Percentiles rank a stretch among this genome's conserved stretches.
Conservation (phyloP, 2,329 filamentous ascomycete genomes). For the Cyclaneusma minus region DNA sequence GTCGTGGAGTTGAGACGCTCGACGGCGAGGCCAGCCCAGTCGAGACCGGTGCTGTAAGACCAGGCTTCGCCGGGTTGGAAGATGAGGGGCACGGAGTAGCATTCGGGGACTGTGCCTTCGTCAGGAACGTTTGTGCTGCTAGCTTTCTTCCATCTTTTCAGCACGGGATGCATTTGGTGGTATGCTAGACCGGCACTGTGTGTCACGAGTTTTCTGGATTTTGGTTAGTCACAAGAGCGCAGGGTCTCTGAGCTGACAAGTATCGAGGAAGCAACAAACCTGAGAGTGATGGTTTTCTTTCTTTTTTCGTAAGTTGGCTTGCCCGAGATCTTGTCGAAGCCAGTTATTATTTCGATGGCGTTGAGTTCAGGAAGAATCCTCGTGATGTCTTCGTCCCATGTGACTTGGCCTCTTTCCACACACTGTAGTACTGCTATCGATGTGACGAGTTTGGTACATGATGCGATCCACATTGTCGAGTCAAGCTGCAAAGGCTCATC, state of each 20-base stretch:
- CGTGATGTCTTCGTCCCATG: slow-evolving; percentile 28
- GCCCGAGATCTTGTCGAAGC: slow-evolving; percentile 9
- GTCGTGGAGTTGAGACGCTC: slow-evolving; percentile 26
- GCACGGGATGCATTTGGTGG: slow-evolving; percentile 2
- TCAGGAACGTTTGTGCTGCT: neutral
- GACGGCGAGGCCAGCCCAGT: slow-evolving; percentile 37
- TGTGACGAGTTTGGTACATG: slow-evolving; percentile 38
- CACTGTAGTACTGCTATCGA: slow-evolving; percentile 39
- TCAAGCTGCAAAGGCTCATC: slow-evolving; percentile 40
- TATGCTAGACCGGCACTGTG: slow-evolving; percentile 14
- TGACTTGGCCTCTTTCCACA: slow-evolving; percentile 32
- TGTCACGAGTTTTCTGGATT: slow-evolving; percentile 11
- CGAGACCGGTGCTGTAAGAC: slow-evolving; percentile 37
- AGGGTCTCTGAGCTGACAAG: neutral
- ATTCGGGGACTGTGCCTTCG: neutral
- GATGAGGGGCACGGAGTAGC: slow-evolving; percentile 28
- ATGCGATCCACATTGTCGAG: slow-evolving; percentile 43
- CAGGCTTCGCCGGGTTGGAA: slow-evolving; percentile 48
- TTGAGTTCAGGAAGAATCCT: slow-evolving; percentile 13
- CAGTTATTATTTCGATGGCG: slow-evolving; percentile 12
- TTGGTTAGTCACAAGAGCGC: neutral
- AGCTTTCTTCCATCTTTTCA: slow-evolving; percentile 2
- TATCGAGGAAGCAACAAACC: slow-evolving; percentile 7
- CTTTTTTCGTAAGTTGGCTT: slow-evolving; percentile 9
- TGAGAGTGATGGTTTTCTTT: slow-evolving; percentile 14